Conservation (phyloP, 2,329 filamentous ascomycete genomes). For the Ampelomyces quisqualis region DNA sequence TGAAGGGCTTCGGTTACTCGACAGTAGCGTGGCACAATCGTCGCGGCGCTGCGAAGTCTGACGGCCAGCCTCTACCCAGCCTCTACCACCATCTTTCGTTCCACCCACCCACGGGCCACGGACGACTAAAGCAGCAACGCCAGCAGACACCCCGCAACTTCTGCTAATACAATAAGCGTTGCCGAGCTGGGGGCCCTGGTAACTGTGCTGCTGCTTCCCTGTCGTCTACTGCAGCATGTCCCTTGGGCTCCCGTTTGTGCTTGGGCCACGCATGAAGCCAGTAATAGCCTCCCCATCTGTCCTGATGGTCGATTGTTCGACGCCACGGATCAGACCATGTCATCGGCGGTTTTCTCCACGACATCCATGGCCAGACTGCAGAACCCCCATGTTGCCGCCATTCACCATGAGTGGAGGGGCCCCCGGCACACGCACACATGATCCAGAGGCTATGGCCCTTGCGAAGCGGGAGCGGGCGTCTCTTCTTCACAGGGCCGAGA, state of each 20-base stretch:
- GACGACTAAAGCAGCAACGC: constrained; percentile 30
- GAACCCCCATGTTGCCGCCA: constrained; percentile 41
- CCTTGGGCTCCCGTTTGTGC: constrained; percentile 42
- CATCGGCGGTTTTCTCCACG: constrained; percentile 45
- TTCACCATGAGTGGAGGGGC: constrained; percentile 37
- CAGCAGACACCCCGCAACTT: constrained; percentile 44
- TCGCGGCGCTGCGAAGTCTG: constrained; percentile 20
- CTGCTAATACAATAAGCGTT: constrained; percentile 42
- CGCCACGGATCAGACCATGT: constrained; percentile 44
- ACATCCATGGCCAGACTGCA: constrained; percentile 35
- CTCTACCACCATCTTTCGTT: constrained; percentile 21
- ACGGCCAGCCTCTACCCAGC: constrained; percentile 18
- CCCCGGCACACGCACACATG: constrained; percentile 41
- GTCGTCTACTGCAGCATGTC: constrained; percentile 33
- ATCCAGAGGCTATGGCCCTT: constrained; percentile 36
- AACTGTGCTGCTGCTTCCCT: constrained; percentile 35
- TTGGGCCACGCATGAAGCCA: constrained; percentile 39
- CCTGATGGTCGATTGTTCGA: constrained; percentile 38
- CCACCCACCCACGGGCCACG: constrained; percentile 21
- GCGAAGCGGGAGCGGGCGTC: constrained; percentile 42
- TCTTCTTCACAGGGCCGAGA: constrained; percentile 43
- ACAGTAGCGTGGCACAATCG: constrained; percentile 31
- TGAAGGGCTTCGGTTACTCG: constrained; percentile 28
- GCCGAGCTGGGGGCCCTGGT: constrained; percentile 33
- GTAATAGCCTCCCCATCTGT: constrained; percentile 39